Evolutionary conservation across 2,329 filamentous ascomycete species (phyloP), one percentile per base, ranked within the genome.

Genomic region (Sclerotinia sclerotiorum): DNA sequence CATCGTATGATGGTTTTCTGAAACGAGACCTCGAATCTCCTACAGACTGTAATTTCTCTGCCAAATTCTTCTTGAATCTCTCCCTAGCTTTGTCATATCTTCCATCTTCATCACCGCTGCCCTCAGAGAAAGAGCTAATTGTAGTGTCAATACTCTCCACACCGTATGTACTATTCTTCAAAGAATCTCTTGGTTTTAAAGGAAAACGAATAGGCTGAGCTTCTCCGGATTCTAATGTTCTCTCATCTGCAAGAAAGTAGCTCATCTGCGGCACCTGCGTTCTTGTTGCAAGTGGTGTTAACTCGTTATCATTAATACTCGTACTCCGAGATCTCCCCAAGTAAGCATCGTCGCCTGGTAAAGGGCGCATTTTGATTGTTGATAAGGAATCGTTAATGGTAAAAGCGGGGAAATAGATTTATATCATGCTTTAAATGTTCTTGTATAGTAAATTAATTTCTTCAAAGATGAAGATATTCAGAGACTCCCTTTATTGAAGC

Each of bases 231-330:
- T 83, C 81, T 69, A 85, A 77, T 15, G 80, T 78, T 57, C 82
- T 80, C 75, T 85, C 84, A 72, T 84, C 82, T 72, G 81, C 81
- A 62, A 86, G 74, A 70, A 84, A 81, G 71, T 83, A 85, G 65
- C 82, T 84, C 82, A 85, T 85, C 60, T 83, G 82, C 65, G 80
- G 79, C 62, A 71, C 67, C 61, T 75, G 70, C 73, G 77, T 57
- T 77, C 73, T 66, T 73, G 74, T 39, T 77, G 75, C 72, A 72
- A 80, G 67, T 72, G 78, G 77, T 48, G 77, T 77, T 44, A 73
- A 71, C 51, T 80, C 77, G 75, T 78, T 77, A 75, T 82, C 79
- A 73, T 76, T 71, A 71, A 73, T 72, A 72, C 75, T 77, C 39
- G 76, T 76, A 72, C 80, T 80, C 24, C 74, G 75, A 70, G 79